Evolutionary conservation across 306 rosid species (phyloP).

Genomic region (Gastrolobium villosum): DNA sequence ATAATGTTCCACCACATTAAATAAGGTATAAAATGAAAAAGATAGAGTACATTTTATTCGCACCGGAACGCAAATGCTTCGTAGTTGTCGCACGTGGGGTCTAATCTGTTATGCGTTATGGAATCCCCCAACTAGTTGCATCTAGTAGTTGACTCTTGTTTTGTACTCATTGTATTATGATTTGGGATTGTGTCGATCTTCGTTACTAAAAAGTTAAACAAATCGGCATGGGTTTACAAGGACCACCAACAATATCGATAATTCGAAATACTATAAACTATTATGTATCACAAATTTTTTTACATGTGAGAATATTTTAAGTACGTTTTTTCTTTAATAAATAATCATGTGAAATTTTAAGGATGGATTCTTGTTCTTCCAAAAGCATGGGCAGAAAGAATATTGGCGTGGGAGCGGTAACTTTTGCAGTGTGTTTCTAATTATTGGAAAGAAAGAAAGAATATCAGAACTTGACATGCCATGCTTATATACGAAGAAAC

Average conservation of each 20-base stretch:
- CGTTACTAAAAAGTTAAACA: conserved; percentile 11
- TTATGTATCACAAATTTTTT: too few species aligned
- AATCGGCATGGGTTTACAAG: conserved; percentile 23
- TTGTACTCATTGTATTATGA: conserved; percentile 51
- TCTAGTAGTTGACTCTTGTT: conserved; percentile 47
- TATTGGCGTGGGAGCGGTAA: conserved; percentile 50
- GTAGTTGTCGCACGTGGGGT: conserved; percentile 1
- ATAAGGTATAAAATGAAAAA: too few species aligned
- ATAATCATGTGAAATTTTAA: too few species aligned
- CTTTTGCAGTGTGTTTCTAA: conserved; percentile 48
- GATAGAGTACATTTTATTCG: too few species aligned
- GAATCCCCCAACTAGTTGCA: conserved; percentile 5
- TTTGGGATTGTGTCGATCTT: conserved; percentile 38
- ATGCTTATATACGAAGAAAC: conserved; percentile 51
- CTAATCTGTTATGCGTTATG: neutral
- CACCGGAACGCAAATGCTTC: conserved; percentile 16
- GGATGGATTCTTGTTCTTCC: neutral
- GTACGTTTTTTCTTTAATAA: too few species aligned
- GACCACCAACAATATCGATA: neutral
- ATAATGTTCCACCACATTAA: too few species aligned
- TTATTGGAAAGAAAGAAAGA: conserved; percentile 59
- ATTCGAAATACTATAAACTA: too few species aligned
- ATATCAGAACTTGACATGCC: conserved; percentile 42
- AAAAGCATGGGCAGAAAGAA: conserved; percentile 47
- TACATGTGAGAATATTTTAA: too few species aligned